Evolutionary conservation across 768 basidiomycete genomes (phyloP), one percentile per base, ranked within the genome.

Genomic region (Mycena sanguinolenta): DNA sequence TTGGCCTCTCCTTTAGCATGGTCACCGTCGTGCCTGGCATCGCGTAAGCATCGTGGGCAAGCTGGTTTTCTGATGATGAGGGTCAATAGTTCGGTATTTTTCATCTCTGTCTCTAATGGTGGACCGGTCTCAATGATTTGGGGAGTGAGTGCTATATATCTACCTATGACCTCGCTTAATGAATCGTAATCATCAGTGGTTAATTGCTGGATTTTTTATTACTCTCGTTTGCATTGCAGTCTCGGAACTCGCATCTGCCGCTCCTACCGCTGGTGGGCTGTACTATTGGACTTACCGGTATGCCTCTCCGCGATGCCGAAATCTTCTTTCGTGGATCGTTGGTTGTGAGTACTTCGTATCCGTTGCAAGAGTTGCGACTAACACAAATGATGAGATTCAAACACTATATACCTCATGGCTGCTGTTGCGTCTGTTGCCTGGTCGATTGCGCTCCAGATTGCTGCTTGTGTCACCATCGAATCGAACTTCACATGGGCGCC

Each of bases 281-380:
- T 90, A 91, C 75, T 90, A 87, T 74, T 91, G 90, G 90, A 87
- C 89, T 2, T 83, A 89, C 66, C 82, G 84, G 0, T 77, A 86
- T 9, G 84, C 87, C 0, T 84, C 88, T n/a, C 86, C 85, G 19
- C 76, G 83, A 38, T 90, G 82, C 70, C 79, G 88, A 84, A n/a
- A n/a, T n/a, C n/a, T n/a, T n/a, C n/a, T n/a, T n/a, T n/a, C n/a
- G n/a, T n/a, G n/a, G n/a, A n/a, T n/a, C n/a, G n/a, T n/a, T n/a
- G n/a, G n/a, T n/a, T n/a, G n/a, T n/a, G n/a, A n/a, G n/a, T n/a
- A n/a, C n/a, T n/a, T n/a, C n/a, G n/a, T n/a, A n/a, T n/a, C n/a
- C n/a, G n/a, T n/a, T n/a, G n/a, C n/a, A n/a, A n/a, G n/a, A n/a
- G n/a, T n/a, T n/a, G n/a, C n/a, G n/a, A n/a, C n/a, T n/a, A n/a